Base-by-base conservation (phyloP, 2,329 filamentous ascomycete genomes). In the Colletotrichum sojae region DNA sequence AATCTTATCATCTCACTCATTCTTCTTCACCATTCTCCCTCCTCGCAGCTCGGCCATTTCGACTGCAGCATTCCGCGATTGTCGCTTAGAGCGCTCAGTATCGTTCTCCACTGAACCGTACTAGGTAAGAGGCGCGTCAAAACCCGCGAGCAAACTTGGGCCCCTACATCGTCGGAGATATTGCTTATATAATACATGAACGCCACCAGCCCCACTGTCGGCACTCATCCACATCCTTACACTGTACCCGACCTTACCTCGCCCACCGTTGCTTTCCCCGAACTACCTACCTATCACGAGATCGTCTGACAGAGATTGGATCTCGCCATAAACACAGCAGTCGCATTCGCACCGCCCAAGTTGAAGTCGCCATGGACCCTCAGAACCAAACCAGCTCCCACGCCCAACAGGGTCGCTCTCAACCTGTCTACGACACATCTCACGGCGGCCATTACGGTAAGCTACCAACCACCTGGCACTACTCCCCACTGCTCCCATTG, bases 401-500 rank as follows among this genome's bases (percentile, higher is more conserved):
- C 53, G 48, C 63, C 31, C 89, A 91, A 77, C 85, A 87, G 76
- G 85, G 83, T 75, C 87, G 89, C 73, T 84, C 87, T 72, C 85
- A 88, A 75, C 89, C 89, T 16, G 86, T 88, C n/a, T 94, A 94
- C 79, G 92, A 94, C 80, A 89, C 89, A 58, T 86, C 84, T 74
- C 90, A 92, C 77, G 92, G 91, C 70, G 92, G 92, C 61, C 92
- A 94, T 80, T 94, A 94, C 83, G 92, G 92, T 94, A 83, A 82
- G 86, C 15, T 43, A 40, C 20, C 6, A 45, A 39, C 79, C 71
- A 71, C 68, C 13, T 48, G 62, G 51, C 48, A 20, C 40, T 16
- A 43, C 40, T 36, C 31, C 31, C 4, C 2, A 25, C 10, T 40
- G 39, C 39, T 15, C 15, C 13, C 25, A 12, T 16, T 54, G 20